Base-by-base conservation (phyloP, 2,329 filamentous ascomycete genomes). In the Botrytis cinerea region DNA sequence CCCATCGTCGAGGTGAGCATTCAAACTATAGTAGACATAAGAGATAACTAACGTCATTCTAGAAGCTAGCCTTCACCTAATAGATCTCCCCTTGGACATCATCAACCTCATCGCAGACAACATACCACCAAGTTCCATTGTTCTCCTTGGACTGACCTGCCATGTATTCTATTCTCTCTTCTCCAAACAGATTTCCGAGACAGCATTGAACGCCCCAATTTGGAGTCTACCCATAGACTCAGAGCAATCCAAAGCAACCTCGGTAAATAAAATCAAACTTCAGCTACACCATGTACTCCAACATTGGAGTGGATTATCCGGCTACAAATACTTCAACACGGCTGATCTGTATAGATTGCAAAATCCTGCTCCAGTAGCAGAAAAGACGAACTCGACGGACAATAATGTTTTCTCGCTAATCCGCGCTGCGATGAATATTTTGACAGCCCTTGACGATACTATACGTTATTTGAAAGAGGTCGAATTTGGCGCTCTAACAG, bases 231-330 rank as follows among this genome's bases (percentile, higher is more conserved):
- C 4, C 12, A 61, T 22, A 60, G 32, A 35, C 4, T 22, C 20
- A 2, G 9, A 38, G 57, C 20, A 0, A 60, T 22, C 35, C 22
- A 18, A 12, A 10, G 22, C 35, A 38, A 38, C 20, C 9, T 5
- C 20, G 20, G 7, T n/a, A 28, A 7, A 12, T 32, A 2, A 12
- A 4, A 0, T 3, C 10, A 2, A 25, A 12, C 2, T 60, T 9
- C 32, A 62, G n/a, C 38, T 62, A 7, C 25, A 43, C 14, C 3
- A 62, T 28, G 1, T 45, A 4, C 16, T 28, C 5, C 28, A 43
- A 43, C 3, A 28, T n/a, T 61, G 38, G 25, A 45, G 35, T 20
- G 38, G 6, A 38, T 28, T 62, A 18, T 6, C 60, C 12, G 25
- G 60, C 14, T 45, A 62, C 38, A 43, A 62, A 9, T 62, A 62